Conservation (phyloP, 2,329 filamentous ascomycete species). For the Xenoacremonium recifei region DNA sequence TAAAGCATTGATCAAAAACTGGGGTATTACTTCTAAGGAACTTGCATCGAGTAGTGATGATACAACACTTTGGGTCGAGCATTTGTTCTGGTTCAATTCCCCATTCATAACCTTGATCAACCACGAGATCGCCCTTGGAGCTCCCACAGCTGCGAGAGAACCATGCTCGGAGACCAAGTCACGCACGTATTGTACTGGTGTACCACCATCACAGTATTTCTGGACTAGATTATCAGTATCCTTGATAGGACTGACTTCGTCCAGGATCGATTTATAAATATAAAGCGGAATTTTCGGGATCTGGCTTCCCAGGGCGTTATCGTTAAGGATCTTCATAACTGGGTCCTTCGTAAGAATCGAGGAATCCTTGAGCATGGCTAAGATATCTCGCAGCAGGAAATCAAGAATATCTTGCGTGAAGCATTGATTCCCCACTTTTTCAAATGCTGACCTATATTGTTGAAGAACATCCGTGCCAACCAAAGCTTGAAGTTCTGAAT, state of each 20-base stretch:
- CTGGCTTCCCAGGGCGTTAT: slow-evolving; percentile 34
- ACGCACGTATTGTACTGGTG: slow-evolving; percentile 41
- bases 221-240: slow-evolving; percentile 43
- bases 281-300: slow-evolving; percentile 47
- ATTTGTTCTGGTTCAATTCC: too few species aligned
- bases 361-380: slow-evolving; percentile 40
- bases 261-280: slow-evolving; percentile 47
- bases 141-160: slow-evolving; percentile 9
- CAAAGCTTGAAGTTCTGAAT: slow-evolving; percentile 11
- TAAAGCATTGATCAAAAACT: too few species aligned
- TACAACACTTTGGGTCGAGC: too few species aligned
- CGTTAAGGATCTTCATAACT: slow-evolving; percentile 27
- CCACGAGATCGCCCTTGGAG: slow-evolving; percentile 16
- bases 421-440: slow-evolving; percentile 26
- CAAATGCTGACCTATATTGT: slow-evolving; percentile 24
- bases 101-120: slow-evolving; percentile 12
- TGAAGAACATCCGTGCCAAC: slow-evolving; percentile 18
- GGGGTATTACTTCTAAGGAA: too few species aligned
- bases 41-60: too few species aligned
- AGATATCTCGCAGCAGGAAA: slow-evolving; percentile 35
- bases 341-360: slow-evolving; percentile 20
- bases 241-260: slow-evolving; percentile 43
- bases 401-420: slow-evolving; percentile 18
- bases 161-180: slow-evolving; percentile 41
- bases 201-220: slow-evolving; percentile 40